Base-by-base conservation (phyloP, 2,329 filamentous ascomycete species). In the Tolypocladium amazonense region DNA sequence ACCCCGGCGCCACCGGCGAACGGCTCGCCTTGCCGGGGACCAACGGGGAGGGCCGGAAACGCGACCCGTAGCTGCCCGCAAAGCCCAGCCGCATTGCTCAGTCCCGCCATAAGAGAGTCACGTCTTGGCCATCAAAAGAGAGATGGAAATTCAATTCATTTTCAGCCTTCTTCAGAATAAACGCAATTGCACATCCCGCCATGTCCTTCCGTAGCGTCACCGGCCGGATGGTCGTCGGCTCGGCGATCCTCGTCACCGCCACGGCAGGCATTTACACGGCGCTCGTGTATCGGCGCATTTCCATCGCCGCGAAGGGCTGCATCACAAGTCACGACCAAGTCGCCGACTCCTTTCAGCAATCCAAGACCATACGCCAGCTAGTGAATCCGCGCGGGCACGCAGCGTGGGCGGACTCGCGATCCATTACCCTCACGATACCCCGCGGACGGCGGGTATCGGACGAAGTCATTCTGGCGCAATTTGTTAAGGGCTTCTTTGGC, bases 401-500 rank as follows among this genome's bases (percentile, higher is more conserved):
- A 1, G 59, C 62, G 11, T 30, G 25, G 35, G 53, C 33, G 18
- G 71, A 73, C 56, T 66, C 65, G 2, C 64, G 66, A 4, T 67
- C 60, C 47, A 64, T 68, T 2, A 63, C 65, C 0, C 62, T 72
- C 15, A 56, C 66, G 1, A 58, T 53, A 12, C 50, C 71, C 15
- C 62, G 66, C 0, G 18, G 57, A 1, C 55, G 60, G 8, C 2
- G 58, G 15, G 43, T 68, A 1, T 62, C 66, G 1, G 70, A 73
- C 41, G 67, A 71, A 37, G 58, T 54, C 2, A 53, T 73, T 7
- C 60, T 73, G 30, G 66, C 71, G 0, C 64, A 62, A 1, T 71
- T 72, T 12, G 57, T 69, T 1, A 68, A 63, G 15, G 69, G 65
- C 0, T 73, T 69, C 35, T 72, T 72, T 56, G 70, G 68, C 5